These are phyloP conservation scores for Pelargonium australe DNA, from an alignment of 441 rosid species.

Conservation along the genomic window DNA sequence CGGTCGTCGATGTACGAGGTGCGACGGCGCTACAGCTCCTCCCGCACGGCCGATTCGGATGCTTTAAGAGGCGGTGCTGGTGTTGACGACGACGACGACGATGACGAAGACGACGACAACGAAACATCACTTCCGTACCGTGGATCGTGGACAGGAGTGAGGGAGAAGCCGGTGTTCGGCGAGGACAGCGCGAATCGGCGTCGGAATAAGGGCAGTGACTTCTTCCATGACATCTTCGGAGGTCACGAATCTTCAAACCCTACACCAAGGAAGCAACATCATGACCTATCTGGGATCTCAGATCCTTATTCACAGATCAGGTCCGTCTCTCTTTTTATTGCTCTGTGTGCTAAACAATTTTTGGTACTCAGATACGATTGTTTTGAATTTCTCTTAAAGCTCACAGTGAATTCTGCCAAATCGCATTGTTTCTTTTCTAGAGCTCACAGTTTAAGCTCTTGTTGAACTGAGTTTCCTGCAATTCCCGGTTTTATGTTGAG, in stretches of 20 bases:
- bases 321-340: too few relatives aligned
- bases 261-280: conserved; percentile 38
- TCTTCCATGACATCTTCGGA: conserved; percentile 73
- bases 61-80: conserved; percentile 25
- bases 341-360: too few relatives aligned
- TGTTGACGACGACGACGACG: neutral
- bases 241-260: conserved; percentile 41
- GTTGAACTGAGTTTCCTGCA: neutral
- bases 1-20: conserved; percentile 45
- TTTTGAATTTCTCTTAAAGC: too few relatives aligned
- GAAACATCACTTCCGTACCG: conserved; percentile 8
- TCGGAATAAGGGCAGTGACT: conserved; percentile 39
- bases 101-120: neutral
- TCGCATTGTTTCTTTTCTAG: too few relatives aligned
- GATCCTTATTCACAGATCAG: too few relatives aligned
- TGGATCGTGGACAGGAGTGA: conserved; percentile 32
- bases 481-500: neutral
- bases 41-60: conserved; percentile 30
- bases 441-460: neutral
- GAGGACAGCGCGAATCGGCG: conserved; percentile 44
- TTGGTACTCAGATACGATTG: too few relatives aligned
- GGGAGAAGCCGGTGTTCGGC: conserved; percentile 84
- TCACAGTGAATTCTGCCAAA: too few relatives aligned
- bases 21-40: conserved; percentile 34
- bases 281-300: too few relatives aligned